phyloP scores from a whole-genome alignment of 2,329 filamentous ascomycete species.

The Akanthomyces uredinophilus region DNA sequence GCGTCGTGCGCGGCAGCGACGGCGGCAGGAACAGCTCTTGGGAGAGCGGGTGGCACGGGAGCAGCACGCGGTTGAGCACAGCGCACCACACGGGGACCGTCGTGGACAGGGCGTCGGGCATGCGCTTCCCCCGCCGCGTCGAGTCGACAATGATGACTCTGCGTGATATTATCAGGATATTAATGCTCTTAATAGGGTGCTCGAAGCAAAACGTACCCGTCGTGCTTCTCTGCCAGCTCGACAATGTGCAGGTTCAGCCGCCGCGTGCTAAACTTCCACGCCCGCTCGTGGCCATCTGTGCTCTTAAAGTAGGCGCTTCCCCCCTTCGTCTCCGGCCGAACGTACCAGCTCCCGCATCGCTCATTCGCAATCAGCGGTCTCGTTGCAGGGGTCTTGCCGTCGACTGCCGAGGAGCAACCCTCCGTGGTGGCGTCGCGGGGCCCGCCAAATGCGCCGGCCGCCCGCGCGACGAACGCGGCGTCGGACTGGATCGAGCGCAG shows the following conservation, averaged over 20 bases:
- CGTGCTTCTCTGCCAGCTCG: slow-evolving; percentile 56
- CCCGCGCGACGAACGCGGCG: slow-evolving; percentile 64
- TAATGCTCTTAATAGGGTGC: too few species aligned
- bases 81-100: slow-evolving; percentile 92
- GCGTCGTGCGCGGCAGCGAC: slow-evolving; percentile 64
- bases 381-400: not conserved
- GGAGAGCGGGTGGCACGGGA: slow-evolving; percentile 48
- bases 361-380: slow-evolving; percentile 87
- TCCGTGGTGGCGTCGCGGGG: not conserved
- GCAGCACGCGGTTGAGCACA: slow-evolving; percentile 75
- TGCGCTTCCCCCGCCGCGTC: slow-evolving; percentile 84
- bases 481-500: slow-evolving; percentile 74
- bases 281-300: slow-evolving; percentile 86
- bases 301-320: slow-evolving; percentile 94
- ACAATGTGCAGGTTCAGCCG: slow-evolving; percentile 81
- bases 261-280: slow-evolving; percentile 85
- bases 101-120: slow-evolving; percentile 92
- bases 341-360: slow-evolving; percentile 94
- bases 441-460: slow-evolving; percentile 44
- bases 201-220: slow-evolving; percentile 52
- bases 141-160: slow-evolving; percentile 86
- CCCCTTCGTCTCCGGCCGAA: slow-evolving; percentile 57
- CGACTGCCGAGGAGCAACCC: too few species aligned
- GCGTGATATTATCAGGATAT: too few species aligned
- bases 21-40: slow-evolving; percentile 65